These are phyloP conservation scores for Verticillium zaregamsianum DNA, from an alignment of 2,329 filamentous ascomycete genomes.

Conservation along the genomic window DNA sequence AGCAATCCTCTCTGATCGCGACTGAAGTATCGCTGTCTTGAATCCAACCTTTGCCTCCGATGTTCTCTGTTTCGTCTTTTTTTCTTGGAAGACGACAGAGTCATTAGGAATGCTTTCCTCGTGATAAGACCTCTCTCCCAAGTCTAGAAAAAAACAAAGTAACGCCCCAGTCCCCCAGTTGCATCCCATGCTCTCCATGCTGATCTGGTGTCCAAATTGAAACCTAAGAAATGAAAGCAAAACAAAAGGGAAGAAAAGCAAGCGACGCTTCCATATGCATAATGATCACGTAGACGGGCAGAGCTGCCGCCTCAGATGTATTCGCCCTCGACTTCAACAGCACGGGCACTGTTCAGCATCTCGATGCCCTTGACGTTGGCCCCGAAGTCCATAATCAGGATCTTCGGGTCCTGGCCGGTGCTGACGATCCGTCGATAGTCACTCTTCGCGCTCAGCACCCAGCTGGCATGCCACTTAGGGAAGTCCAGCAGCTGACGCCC, in stretches of 20 bases:
- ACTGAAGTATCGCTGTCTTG: background rate
- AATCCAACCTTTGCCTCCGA: background rate
- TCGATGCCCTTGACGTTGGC: constrained; percentile 54
- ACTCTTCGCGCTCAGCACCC: constrained; percentile 94
- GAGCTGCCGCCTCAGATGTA: constrained; percentile 22
- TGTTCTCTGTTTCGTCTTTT: background rate
- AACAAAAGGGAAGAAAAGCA: background rate
- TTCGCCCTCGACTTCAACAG: constrained; percentile 19
- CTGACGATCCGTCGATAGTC: constrained; percentile 94
- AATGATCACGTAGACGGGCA: background rate
- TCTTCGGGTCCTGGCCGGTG: constrained; percentile 89
- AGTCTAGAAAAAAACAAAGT: background rate
- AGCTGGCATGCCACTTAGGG: constrained; percentile 92
- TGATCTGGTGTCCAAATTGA: background rate
- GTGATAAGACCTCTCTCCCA: background rate
- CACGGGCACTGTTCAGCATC: constrained; percentile 45
- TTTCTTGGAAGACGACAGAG: background rate
- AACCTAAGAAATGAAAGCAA: background rate
- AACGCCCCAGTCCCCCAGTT: background rate
- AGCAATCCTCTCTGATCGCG: background rate
- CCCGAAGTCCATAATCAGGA: constrained; percentile 91
- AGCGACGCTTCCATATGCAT: background rate
- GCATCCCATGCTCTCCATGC: background rate
- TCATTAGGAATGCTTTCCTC: background rate
- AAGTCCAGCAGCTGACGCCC: constrained; percentile 78